Evolutionary conservation across 495 filamentous ascomycete genomes (phyloP), one percentile per base, ranked within the genome.

Genomic region (Penicillium manginii): DNA sequence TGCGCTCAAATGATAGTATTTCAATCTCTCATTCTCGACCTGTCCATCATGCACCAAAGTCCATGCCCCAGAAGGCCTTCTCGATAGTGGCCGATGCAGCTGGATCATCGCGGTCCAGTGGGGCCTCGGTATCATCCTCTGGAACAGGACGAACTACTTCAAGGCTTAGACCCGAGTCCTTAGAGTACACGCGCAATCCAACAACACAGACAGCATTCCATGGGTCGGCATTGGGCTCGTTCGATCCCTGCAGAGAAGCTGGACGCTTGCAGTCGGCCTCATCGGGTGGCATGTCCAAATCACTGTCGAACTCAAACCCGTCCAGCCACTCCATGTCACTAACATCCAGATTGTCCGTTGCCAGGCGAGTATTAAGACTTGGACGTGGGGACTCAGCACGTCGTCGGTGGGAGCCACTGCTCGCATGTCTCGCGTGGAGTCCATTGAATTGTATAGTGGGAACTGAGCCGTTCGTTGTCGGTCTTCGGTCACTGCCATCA

Each of bases 131-230:
- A 29, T 84, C 84, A 51, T 79, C 76, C 11, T 81, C 77, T 23
- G 79, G 79, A 43, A 79, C 77, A 23, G 84, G 81, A 21, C 77
- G 73, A 2, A 86, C 65, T 31, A 86, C 82, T 61, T 86, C 74
- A 23, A 87, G 72, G 19, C 70, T 75, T 29, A 85, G 73, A 42
- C 76, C 72, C 6, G 77, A 72, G 57, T 86, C 84, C 64, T 85
- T 81, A 22, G 75, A 86, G 69, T 91, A 94, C 1, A 96, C 84
- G 31, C 88, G 79, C 46, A 96, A 66, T 0, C 91, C 91, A 0
- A 94, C 83, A 2, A 93, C 89, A 43, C 85, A 91, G 0, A 93
- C 85, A 0, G 92, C 91, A 69, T 96, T 94, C 92, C 92, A 96
- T 1, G 90, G 88, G 49, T 93, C 83, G 29, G 55, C 50, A 29